phyloP scores from a whole-genome alignment of 225 moss, liverwort and hornwort species.

The Marchantia polymorpha region DNA sequence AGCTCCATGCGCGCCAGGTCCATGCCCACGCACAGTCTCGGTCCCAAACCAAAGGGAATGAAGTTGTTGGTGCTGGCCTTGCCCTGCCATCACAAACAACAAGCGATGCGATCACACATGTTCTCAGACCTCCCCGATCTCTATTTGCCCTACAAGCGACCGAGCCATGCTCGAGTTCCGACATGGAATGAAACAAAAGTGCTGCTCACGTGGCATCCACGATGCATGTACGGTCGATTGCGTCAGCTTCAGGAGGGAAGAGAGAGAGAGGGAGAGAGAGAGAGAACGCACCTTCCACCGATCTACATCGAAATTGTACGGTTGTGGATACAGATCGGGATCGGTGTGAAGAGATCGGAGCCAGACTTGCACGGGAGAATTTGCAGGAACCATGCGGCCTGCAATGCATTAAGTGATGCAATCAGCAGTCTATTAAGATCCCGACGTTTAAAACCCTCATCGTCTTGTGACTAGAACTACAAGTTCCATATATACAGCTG shows the following conservation, averaged over 20 bases:
- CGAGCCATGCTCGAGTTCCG: no score
- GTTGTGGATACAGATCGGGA: conserved; percentile 26
- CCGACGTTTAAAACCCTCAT: not conserved
- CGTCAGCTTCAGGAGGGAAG: not conserved
- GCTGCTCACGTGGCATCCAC: not conserved
- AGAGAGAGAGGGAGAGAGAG: not conserved
- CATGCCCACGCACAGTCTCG: conserved; percentile 28
- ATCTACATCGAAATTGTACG: conserved; percentile 26
- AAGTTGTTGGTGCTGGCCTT: conserved; percentile 25
- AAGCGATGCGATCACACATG: not conserved
- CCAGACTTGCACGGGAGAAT: conserved; percentile 33
- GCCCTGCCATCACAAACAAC: conserved; percentile 7
- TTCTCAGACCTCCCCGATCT: not conserved
- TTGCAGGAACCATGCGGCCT: conserved; percentile 21
- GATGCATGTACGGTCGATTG: not conserved
- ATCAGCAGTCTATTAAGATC: not conserved
- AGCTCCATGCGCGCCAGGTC: conserved; percentile 33
- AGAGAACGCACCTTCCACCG: conserved; percentile 28
- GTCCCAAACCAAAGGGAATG: conserved; percentile 30
- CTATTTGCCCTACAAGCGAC: no score
- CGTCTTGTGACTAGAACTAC: no score
- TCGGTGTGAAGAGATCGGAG: conserved; percentile 33
- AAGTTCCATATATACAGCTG: no score
- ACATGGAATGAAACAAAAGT: not conserved
- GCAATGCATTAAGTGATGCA: not conserved